Evolutionary conservation across 768 basidiomycete genomes (phyloP).

Genomic region (Termitomyces sp.): DNA sequence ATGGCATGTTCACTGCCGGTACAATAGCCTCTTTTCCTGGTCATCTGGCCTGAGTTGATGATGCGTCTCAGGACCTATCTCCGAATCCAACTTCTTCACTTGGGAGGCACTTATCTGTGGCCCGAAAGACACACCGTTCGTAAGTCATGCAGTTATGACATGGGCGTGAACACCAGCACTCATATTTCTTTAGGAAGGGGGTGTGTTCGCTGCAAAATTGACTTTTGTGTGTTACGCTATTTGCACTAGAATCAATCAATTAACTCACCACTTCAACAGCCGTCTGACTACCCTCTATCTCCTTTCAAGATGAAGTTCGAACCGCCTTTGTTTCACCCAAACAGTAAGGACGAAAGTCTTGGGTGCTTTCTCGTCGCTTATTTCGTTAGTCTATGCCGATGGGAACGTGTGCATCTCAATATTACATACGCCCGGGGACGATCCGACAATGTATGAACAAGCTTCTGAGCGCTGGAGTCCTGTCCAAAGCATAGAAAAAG

Average conservation of each 20-base stretch:
- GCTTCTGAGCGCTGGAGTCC: slow-evolving; percentile 98
- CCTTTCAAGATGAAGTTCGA: slow-evolving; percentile 99
- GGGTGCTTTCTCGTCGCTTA: slow-evolving; percentile 6
- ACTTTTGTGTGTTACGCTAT: slow-evolving; percentile 66
- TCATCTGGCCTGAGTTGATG: neutral
- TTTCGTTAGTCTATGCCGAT: slow-evolving; percentile 80
- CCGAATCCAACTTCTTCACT: slow-evolving; percentile 90
- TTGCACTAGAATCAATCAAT: neutral
- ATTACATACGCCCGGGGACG: slow-evolving; percentile 89
- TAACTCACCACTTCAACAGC: slow-evolving; percentile 37
- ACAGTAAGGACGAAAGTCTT: slow-evolving; percentile 54
- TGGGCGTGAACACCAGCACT: neutral
- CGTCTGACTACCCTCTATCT: slow-evolving; percentile 90
- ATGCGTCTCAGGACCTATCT: slow-evolving; percentile 61
- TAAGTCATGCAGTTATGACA: slow-evolving; percentile 30
- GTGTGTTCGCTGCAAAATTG: slow-evolving; percentile 87
- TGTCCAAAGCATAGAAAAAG: slow-evolving; percentile 98
- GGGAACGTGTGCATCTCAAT: slow-evolving; percentile 99
- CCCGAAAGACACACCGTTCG: slow-evolving; percentile 92
- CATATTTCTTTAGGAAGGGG: slow-evolving; percentile 66
- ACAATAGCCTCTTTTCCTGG: slow-evolving; percentile 3
- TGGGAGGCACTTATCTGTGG: slow-evolving; percentile 96
- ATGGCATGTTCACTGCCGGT: slow-evolving; percentile 96
- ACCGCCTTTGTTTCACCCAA: slow-evolving; percentile 95
- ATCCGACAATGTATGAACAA: slow-evolving; percentile 90